Conservation (phyloP, 352 stramenopile species). For the Phytophthora crassamura region DNA sequence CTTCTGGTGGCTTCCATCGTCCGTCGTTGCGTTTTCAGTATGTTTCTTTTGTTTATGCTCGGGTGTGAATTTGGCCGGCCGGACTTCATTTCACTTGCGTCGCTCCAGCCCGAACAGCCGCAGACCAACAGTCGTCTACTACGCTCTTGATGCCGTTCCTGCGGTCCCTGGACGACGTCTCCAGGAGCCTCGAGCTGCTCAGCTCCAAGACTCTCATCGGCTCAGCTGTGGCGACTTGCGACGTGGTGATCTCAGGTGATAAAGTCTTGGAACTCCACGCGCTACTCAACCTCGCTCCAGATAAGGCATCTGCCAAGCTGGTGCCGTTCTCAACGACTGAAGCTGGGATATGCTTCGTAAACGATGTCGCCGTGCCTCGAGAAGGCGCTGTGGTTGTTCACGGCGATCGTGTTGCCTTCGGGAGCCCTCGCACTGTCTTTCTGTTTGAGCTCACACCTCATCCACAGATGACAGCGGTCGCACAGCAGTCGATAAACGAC, state of each 20-base stretch:
- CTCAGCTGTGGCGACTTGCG: constrained; percentile 49
- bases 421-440: constrained; percentile 47
- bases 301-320: constrained; percentile 49
- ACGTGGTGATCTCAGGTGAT: constrained; percentile 53
- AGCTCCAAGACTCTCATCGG: constrained; percentile 76
- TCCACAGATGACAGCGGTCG: constrained; percentile 4
- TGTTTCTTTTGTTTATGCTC: constrained; percentile 6
- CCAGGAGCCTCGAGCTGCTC: constrained; percentile 42
- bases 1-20: constrained; percentile 14
- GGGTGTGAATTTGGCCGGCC: not conserved
- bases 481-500: constrained; percentile 5
- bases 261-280: constrained; percentile 66
- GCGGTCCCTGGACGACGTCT: constrained; percentile 20
- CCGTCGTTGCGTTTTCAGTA: not conserved
- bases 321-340: constrained; percentile 56
- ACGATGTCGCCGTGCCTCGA: constrained; percentile 43
- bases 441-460: constrained; percentile 54
- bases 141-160: constrained; percentile 53
- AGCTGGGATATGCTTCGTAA: constrained; percentile 60
- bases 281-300: constrained; percentile 50
- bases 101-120: not conserved
- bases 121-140: constrained; percentile 28
- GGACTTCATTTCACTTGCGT: not conserved
- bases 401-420: constrained; percentile 70
- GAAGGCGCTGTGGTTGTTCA: constrained; percentile 59